A percentile compares a stretch with the other conserved stretches of the same genome.
phyloP scores from a whole-genome alignment of 345 rosid genomes.

The Erodium maritimum region DNA sequence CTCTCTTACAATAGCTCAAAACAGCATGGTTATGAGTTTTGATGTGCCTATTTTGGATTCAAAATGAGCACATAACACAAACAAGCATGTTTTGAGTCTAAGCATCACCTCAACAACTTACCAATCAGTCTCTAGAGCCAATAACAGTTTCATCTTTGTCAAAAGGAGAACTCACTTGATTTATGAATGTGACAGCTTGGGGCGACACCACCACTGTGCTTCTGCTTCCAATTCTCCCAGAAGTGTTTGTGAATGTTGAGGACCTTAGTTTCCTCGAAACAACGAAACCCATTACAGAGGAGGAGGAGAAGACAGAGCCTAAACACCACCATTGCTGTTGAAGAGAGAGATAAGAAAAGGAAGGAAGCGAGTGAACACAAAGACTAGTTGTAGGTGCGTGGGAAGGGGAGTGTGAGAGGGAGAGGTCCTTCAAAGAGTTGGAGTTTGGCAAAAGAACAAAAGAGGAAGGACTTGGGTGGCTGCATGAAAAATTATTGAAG shows the following conservation, averaged over 20 bases:
- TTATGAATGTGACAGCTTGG: conserved; percentile 32
- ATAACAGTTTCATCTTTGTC: background rate
- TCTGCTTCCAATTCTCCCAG: conserved; percentile 12
- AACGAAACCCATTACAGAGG: conserved; percentile 7
- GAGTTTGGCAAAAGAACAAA: conserved; percentile 46
- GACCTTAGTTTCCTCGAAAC: conserved; percentile 19
- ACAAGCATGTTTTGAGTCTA: background rate
- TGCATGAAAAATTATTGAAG: conserved; percentile 56
- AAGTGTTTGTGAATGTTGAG: conserved; percentile 20
- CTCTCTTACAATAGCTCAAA: background rate
- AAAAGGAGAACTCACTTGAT: conserved; percentile 30
- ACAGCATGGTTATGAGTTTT: conserved; percentile 1
- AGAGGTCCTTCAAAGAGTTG: conserved; percentile 22
- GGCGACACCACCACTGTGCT: conserved; percentile 3
- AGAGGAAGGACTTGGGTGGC: conserved; percentile 30
- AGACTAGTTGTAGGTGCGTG: too few relatives aligned
- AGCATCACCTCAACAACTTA: too few relatives aligned
- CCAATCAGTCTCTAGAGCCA: too few relatives aligned
- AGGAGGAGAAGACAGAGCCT: conserved; percentile 8
- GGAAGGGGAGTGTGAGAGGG: conserved; percentile 6
- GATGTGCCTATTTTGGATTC: background rate
- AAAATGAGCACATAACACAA: background rate
- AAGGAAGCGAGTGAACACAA: background rate
- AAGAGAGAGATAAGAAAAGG: background rate
- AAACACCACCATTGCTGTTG: conserved; percentile 6